Evolutionary conservation across 2,329 filamentous ascomycete species (phyloP).

Genomic region (Neurospora sp.): DNA sequence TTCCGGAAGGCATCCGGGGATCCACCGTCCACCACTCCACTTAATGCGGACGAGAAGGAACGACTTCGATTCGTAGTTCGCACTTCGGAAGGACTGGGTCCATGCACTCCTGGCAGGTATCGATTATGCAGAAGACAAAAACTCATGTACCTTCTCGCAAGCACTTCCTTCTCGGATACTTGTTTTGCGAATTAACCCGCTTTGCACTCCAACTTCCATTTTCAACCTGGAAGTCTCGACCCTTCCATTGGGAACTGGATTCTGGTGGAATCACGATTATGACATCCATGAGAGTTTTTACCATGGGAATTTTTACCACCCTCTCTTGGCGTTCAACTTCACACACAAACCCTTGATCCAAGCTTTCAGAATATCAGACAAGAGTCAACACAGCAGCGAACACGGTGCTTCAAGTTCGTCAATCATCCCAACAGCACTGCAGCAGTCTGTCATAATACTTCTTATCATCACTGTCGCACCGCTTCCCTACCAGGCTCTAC

Average conservation of each 20-base stretch:
- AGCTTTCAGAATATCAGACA: background rate
- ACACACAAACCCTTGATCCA: background rate
- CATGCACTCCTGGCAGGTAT: background rate
- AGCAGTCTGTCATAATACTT: background rate
- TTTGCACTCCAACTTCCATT: background rate
- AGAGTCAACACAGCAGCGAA: background rate
- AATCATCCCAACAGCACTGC: background rate
- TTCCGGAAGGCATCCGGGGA: background rate
- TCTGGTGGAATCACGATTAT: background rate
- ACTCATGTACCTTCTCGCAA: background rate
- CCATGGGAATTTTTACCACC: background rate
- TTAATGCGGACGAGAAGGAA: background rate
- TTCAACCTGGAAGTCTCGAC: background rate
- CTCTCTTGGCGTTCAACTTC: background rate
- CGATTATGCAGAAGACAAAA: background rate
- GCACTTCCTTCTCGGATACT: background rate
- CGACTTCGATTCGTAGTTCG: background rate
- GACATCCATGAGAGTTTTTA: background rate
- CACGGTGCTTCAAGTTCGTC: background rate
- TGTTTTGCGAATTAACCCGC: background rate
- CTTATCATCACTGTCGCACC: background rate
- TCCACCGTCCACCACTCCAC: background rate
- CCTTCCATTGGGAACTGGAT: background rate
- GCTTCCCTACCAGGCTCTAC: background rate
- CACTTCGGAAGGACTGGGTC: background rate